Evolutionary conservation across 2,329 filamentous ascomycete species (phyloP), one percentile per base, ranked within the genome.

Genomic region (Calonectria pseudoturangicola): DNA sequence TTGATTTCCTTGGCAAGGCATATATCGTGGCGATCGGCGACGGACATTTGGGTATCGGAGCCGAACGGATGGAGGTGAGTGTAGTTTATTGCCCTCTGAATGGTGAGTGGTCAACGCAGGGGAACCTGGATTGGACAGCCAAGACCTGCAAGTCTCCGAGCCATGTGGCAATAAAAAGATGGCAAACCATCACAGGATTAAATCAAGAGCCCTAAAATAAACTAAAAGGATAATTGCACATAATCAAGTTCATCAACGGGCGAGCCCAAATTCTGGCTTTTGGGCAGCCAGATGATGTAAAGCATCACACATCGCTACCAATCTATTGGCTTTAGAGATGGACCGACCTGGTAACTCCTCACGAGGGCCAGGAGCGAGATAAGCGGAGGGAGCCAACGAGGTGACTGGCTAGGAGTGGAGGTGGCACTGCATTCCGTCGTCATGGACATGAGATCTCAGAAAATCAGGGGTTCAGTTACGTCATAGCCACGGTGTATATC

Each of bases 291-390:
- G 33, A 30, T 36, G 18, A 30, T 36, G 39, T 27, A 33, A 21
- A 21, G 33, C 21, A 27, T 27, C 15, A 30, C 58, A 21, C 30
- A 60, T 41, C 15, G 13, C 51, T 39, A 12, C 33, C 54, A 5
- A 28, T 4, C 54, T 9, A 28, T 60, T 16, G 21, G 36, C 36
- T 25, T 27, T 27, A 41, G 25, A 25, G 30, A 15, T 41, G 56
- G 56, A 45, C 66, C 15, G 36, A 68, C 62, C 25, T 62, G 36
- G 66, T 27, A 68, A 63, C 27, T 68, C 56, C 43, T 45, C 56
- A 63, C 56, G 66, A 63, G 66, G 41, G 25, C 58, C 9, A 25
- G 39, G 41, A 63, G 18, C 16, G 25, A 47, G 39, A 25, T 30
- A 28, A 30, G 41, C 27, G 41, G 58, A 63, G 58, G 41, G 39